These are phyloP conservation scores for Quercus tomentella DNA, from an alignment of 331 rosid species.

Conservation along the genomic window DNA sequence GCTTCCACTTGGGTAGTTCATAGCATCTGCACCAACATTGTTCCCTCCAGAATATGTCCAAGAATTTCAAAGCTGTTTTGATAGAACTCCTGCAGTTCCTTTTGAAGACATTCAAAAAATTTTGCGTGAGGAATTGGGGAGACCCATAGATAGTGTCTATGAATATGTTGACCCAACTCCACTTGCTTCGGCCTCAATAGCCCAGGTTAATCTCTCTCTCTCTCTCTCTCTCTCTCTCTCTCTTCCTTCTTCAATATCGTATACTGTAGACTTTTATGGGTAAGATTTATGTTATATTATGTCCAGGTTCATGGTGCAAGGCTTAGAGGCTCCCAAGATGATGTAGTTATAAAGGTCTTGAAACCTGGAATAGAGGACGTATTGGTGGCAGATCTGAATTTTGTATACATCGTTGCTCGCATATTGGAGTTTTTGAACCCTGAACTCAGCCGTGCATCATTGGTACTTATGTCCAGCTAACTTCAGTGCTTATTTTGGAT, in stretches of 20 bases:
- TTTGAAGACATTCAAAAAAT: constrained; percentile 69
- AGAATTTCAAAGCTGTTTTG: constrained; percentile 95
- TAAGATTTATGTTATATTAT: constrained; percentile 20
- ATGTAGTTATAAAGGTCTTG: constrained; percentile 93
- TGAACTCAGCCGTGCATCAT: constrained; percentile 80
- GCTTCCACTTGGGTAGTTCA: constrained; percentile 54
- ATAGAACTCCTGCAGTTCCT: constrained; percentile 85
- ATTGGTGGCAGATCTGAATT: constrained; percentile 93
- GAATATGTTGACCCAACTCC: constrained; percentile 88
- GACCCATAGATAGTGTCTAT: constrained; percentile 78
- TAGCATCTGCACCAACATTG: constrained; percentile 91
- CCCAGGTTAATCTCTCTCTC: constrained; percentile 54
- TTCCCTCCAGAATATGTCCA: constrained; percentile 88
- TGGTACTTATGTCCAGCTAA: constrained; percentile 44
- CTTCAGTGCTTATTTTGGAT: not conserved
- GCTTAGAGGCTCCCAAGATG: constrained; percentile 81
- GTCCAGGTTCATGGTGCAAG: constrained; percentile 89
- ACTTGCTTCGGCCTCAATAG: constrained; percentile 93
- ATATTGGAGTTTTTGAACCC: constrained; percentile 93
- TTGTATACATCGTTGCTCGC: constrained; percentile 80
- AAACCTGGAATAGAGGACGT: constrained; percentile 95
- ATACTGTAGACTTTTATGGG: not conserved
- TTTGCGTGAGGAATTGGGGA: constrained; percentile 69
- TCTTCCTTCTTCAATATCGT: not conserved
- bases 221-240: constrained; percentile 11